phyloP scores from a whole-genome alignment of 257 asterid genomes.

The Solanum raphanifolium region DNA sequence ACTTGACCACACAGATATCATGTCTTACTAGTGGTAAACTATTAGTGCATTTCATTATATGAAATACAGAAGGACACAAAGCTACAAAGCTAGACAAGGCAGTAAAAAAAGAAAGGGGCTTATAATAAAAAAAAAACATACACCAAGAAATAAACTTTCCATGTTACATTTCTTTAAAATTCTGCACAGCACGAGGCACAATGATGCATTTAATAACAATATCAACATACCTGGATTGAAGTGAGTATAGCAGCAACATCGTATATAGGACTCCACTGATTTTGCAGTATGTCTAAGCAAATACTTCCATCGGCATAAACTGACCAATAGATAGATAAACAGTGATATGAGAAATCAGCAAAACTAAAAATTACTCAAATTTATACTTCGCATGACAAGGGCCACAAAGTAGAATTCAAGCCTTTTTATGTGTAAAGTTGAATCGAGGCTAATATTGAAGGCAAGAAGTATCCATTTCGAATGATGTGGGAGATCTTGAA shows the following conservation, averaged over 20 bases:
- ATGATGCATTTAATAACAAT: background rate
- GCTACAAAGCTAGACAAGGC: background rate
- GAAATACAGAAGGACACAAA: background rate
- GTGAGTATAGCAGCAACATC: conserved; percentile 94
- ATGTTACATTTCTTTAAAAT: background rate
- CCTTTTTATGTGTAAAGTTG: background rate
- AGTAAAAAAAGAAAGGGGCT: background rate
- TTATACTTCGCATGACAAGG: background rate
- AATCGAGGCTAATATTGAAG: background rate
- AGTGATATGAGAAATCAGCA: background rate
- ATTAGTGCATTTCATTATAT: background rate
- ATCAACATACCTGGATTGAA: conserved; percentile 64
- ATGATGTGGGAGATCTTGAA: background rate
- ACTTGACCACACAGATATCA: background rate
- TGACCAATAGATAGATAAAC: conserved; percentile 11
- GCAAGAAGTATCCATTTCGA: background rate
- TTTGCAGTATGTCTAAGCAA: conserved; percentile 88
- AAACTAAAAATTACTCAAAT: background rate
- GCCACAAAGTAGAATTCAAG: background rate
- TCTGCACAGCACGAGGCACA: background rate
- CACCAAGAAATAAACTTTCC: background rate
- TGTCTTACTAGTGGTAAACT: background rate
- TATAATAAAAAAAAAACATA: background rate
- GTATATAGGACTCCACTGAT: conserved; percentile 94
- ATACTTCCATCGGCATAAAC: conserved; percentile 97